These are phyloP conservation scores for Phytophthora parvispora DNA, from an alignment of 352 stramenopile species.

Conservation along the genomic window DNA sequence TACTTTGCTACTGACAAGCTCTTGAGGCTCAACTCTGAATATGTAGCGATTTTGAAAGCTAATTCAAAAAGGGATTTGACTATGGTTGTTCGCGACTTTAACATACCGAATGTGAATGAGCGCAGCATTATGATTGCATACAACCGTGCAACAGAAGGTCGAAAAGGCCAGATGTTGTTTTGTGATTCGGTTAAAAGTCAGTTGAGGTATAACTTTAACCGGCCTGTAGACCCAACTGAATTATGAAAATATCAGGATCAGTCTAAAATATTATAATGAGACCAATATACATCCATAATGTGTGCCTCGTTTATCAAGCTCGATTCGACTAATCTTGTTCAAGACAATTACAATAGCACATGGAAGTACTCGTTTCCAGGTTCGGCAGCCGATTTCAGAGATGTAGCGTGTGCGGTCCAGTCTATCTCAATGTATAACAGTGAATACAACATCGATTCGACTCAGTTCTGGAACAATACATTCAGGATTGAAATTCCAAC, in stretches of 20 bases:
- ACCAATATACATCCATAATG: too few species aligned
- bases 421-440: conserved; percentile 1
- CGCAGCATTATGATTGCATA: neutral
- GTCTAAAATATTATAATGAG: conserved; percentile 17
- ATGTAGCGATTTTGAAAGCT: conserved; percentile 11
- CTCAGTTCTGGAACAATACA: conserved; percentile 4
- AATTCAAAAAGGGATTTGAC: conserved; percentile 25
- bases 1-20: neutral
- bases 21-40: neutral
- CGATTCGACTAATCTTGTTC: conserved; percentile 16
- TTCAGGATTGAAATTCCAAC: conserved; percentile 25
- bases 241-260: conserved; percentile 8
- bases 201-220: conserved; percentile 16
- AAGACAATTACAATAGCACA: conserved; percentile 6
- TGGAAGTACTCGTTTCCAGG: conserved; percentile 11
- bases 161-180: conserved; percentile 11
- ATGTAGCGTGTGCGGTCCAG: conserved; percentile 1
- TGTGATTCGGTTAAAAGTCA: conserved; percentile 16
- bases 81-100: conserved; percentile 22
- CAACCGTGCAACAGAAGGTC: neutral
- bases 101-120: conserved; percentile 9
- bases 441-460: conserved; percentile 17
- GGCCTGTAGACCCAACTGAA: conserved; percentile 4
- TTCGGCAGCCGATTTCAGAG: neutral
- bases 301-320: conserved; percentile 15